Evolutionary conservation across 2,329 filamentous ascomycete genomes (phyloP).

Genomic region (Trichoderma sp.): DNA sequence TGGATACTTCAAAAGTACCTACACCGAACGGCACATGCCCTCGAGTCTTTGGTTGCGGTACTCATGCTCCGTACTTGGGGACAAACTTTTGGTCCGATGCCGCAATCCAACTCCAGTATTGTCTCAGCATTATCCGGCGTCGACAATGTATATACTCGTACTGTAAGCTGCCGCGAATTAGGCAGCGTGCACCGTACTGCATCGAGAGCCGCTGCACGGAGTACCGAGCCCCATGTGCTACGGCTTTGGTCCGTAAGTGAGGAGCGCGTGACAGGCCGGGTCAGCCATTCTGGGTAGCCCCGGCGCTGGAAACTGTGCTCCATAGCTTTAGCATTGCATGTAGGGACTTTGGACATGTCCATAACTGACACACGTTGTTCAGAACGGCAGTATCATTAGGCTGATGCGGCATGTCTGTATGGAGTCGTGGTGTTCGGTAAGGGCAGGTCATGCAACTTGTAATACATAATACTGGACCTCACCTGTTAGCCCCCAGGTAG

Average conservation of each 20-base stretch:
- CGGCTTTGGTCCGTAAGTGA: not conserved
- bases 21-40: not conserved
- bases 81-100: constrained; percentile 11
- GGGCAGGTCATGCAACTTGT: not conserved
- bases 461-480: not conserved
- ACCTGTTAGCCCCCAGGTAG: not conserved
- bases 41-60: not conserved
- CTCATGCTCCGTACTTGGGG: not conserved
- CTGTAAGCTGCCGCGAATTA: not conserved
- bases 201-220: not conserved
- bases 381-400: constrained; percentile 1
- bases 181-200: constrained; percentile 1
- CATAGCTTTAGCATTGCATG: not conserved
- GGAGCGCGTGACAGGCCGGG: constrained; percentile 13
- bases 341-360: not conserved
- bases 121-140: constrained; percentile 2
- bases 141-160: not conserved
- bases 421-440: not conserved
- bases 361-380: constrained; percentile 1
- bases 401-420: constrained; percentile 1
- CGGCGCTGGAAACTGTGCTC: not conserved
- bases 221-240: not conserved
- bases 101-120: constrained; percentile 14
- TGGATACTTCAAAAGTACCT: not conserved
- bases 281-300: not conserved